Evolutionary conservation across 768 basidiomycete species (phyloP).

Genomic region (Suillus plorans): DNA sequence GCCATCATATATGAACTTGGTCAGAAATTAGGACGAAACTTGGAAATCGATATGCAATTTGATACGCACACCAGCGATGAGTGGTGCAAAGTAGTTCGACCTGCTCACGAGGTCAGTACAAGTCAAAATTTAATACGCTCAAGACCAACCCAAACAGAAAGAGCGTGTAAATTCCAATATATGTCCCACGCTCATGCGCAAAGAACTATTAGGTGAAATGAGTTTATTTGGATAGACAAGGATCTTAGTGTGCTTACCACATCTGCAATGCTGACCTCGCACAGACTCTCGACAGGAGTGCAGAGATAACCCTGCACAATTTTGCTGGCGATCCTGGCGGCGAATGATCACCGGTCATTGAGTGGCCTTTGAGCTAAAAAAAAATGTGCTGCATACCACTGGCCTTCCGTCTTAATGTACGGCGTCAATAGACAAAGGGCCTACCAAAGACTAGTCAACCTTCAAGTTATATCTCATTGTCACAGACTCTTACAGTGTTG

Average conservation of each 20-base stretch:
- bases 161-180: constrained; percentile 19
- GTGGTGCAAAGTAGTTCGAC: constrained; percentile 22
- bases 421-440: constrained; percentile 20
- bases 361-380: not conserved
- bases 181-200: constrained; percentile 21
- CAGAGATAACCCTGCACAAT: constrained; percentile 21
- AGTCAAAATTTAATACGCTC: not conserved
- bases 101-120: constrained; percentile 6
- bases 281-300: constrained; percentile 22
- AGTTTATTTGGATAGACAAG: not conserved
- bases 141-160: constrained; percentile 19
- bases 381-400: constrained; percentile 12
- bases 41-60: not conserved
- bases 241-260: constrained; percentile 8
- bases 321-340: constrained; percentile 18
- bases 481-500: constrained; percentile 9
- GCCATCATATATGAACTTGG: constrained; percentile 19
- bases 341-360: not conserved
- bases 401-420: constrained; percentile 19
- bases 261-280: constrained; percentile 21
- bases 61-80: constrained; percentile 19
- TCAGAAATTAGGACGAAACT: not conserved
- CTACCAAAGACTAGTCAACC: constrained; percentile 1
- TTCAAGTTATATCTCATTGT: not conserved
- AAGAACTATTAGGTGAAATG: constrained; percentile 13